phyloP scores from a whole-genome alignment of 2,329 filamentous ascomycete genomes.

The Neonectria faginata region DNA sequence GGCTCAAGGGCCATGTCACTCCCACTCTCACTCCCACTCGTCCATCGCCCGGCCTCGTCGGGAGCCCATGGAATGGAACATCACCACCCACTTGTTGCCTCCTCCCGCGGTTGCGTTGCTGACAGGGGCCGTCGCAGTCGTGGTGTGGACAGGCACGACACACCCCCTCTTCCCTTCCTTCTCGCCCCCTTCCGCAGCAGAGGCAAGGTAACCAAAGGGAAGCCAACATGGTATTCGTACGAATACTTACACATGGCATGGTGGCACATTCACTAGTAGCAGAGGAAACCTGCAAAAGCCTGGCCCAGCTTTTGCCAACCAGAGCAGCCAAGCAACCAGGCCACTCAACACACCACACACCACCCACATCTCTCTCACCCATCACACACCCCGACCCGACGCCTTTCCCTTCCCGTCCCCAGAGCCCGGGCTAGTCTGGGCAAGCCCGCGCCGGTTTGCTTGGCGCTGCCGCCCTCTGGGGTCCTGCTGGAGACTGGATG shows the following conservation, averaged over 20 bases:
- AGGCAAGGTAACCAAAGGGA: neutral
- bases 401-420: slow-evolving; percentile 43
- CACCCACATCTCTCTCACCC: neutral
- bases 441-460: slow-evolving; percentile 19
- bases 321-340: slow-evolving; percentile 24
- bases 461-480: slow-evolving; percentile 34
- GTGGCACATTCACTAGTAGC: neutral
- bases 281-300: neutral
- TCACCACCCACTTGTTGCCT: slow-evolving; percentile 21
- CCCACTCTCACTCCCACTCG: no score
- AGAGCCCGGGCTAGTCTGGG: slow-evolving; percentile 35
- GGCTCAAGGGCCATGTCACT: no score
- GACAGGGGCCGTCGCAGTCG: slow-evolving; percentile 13
- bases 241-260: neutral
- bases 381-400: slow-evolving; percentile 27
- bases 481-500: slow-evolving; percentile 11
- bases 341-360: slow-evolving; percentile 14
- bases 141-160: neutral
- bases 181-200: neutral
- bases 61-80: slow-evolving; percentile 17
- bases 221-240: neutral
- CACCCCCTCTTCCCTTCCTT: neutral
- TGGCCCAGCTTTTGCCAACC: neutral
- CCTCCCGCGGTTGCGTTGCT: slow-evolving; percentile 14
- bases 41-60: slow-evolving; percentile 2